Base-by-base conservation (phyloP, 163 green algal species). In the Scenedesmus sp. region DNA sequence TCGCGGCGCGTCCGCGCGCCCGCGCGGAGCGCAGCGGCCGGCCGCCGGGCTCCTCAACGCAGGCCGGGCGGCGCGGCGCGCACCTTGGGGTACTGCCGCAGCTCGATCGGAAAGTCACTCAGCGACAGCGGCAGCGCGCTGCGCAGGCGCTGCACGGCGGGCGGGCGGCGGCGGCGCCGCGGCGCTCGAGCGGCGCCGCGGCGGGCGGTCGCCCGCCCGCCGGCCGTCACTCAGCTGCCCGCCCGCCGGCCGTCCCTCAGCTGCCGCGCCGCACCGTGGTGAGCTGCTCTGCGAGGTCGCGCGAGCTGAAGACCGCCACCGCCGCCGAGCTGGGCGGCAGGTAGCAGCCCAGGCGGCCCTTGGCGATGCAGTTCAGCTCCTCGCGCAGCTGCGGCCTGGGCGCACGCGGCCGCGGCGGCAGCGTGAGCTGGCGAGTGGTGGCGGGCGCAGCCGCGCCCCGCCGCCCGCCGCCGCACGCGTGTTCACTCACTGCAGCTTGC, bases 361-460 rank as follows among this genome's bases (percentile, higher is more conserved):
- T 9, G 4, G 75, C 75, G n/a, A 83, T 75, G 64, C 63, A 77
- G 56, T 83, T 77, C 10, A 77, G 75, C 64, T 83, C 75, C 2
- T 51, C 11, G 1, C 56, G 54, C 48, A 83, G 56, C 64, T 77
- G 45, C 13, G 56, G 53, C n/a, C 75, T 81, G 39, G 39, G 15
- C 7, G 64, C 36, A 24, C 10, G 29, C 11, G 34, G 58, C 44
- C 28, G 44, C n/a, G 50, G 20, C 15, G 20, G 44, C 17, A 28
- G 71, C 24, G 50, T 2, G 1, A 26, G 22, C 1, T 17, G 36
- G 9, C 2, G 34, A 39, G 39, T 34, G 26, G n/a, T 33, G 7
- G 39, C 50, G 50, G 10, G 50, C 22, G 18, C 50, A 24, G 18
- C 9, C 50, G 18, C 50, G 50, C 18, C 50, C 6, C 50, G 18